These are phyloP conservation scores for Tetrahymena malaccensis DNA, from an alignment of 73 alveolate species.

Conservation along the genomic window DNA sequence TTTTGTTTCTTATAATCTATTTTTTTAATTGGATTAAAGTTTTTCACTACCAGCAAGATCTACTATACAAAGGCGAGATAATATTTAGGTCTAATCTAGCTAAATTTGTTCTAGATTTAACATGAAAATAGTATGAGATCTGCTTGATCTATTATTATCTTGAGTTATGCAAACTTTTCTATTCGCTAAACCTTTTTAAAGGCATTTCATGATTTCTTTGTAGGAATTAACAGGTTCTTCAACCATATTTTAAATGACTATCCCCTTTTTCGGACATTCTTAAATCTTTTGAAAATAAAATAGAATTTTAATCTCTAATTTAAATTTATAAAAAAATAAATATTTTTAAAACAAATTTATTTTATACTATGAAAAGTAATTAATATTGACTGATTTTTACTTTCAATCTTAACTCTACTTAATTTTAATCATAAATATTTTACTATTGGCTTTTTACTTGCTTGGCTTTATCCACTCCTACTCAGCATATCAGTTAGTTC, in stretches of 20 bases:
- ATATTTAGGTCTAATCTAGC: conserved; percentile 59
- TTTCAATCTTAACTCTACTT: conserved; percentile 48
- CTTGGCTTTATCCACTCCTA: conserved; percentile 39
- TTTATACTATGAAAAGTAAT: too few relatives aligned
- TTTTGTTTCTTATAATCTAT: conserved; percentile 79
- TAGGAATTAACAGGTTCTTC: conserved; percentile 62
- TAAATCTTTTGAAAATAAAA: conserved; percentile 36
- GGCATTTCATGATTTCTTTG: conserved; percentile 62
- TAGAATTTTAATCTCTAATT: neutral
- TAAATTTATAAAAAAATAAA: too few relatives aligned
- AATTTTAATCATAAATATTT: conserved; percentile 24
- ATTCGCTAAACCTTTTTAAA: conserved; percentile 73
- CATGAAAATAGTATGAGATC: conserved; percentile 88
- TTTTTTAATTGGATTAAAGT: conserved; percentile 77
- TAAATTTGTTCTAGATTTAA: conserved; percentile 69
- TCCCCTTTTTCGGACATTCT: conserved; percentile 23
- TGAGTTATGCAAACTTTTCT: conserved; percentile 84
- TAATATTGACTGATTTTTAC: neutral
- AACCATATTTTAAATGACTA: conserved; percentile 53
- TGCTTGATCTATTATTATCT: conserved; percentile 83
- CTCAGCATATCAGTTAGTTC: conserved; percentile 68
- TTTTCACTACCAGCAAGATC: conserved; percentile 94
- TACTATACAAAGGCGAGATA: conserved; percentile 77
- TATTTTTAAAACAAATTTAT: too few relatives aligned
- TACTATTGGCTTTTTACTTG: neutral